Conservation (phyloP, 2,329 filamentous ascomycete species). For the Fusarium dimerum region DNA sequence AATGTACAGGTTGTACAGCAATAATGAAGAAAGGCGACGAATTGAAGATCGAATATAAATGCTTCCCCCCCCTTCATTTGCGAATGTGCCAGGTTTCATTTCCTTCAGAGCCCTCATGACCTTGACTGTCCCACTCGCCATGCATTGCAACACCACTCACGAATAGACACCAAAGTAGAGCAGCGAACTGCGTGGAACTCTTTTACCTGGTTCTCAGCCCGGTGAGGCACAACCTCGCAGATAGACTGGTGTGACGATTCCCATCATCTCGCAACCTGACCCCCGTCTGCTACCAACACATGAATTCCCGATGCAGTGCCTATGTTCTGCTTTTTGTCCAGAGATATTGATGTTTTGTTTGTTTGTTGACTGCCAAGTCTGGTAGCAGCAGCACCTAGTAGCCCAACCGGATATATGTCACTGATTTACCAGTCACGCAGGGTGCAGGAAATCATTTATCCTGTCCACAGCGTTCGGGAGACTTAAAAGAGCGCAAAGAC, state of each 20-base stretch:
- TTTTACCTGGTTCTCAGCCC: neutral
- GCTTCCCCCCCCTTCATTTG: no score
- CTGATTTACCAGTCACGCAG: conserved; percentile 20
- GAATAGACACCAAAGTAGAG: neutral
- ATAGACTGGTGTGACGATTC: neutral
- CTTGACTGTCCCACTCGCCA: neutral
- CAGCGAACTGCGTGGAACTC: neutral
- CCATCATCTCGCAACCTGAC: neutral
- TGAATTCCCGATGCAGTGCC: neutral
- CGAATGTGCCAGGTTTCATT: neutral
- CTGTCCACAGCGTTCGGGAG: no score
- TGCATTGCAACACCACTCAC: neutral
- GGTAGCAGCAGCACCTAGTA: conserved; percentile 47
- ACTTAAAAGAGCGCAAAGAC: no score
- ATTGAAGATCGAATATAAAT: conserved; percentile 14
- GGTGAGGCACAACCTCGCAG: neutral
- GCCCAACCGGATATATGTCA: conserved; percentile 45
- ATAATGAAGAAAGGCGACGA: conserved; percentile 35
- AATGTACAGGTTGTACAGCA: conserved; percentile 85
- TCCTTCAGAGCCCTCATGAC: neutral
- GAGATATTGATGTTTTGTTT: conserved; percentile 48
- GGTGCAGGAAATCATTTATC: conserved; percentile 3
- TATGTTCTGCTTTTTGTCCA: neutral
- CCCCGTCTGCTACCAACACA: neutral
- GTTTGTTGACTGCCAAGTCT: conserved; percentile 38